Base-by-base conservation (phyloP, 345 rosid genomes). In the Salix arbutifolia region DNA sequence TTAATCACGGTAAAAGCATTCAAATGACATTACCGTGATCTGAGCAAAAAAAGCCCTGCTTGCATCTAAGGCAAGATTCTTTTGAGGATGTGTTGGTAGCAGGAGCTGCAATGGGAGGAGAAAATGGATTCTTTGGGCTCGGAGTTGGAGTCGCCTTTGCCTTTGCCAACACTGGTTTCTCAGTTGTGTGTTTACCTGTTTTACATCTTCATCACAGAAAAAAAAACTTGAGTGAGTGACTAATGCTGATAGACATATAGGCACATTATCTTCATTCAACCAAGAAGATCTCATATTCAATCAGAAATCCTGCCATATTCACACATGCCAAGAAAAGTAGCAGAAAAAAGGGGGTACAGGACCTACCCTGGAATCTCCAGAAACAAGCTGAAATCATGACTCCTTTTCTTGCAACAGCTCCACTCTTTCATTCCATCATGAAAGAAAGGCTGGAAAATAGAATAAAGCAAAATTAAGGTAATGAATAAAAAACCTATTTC, bases 341-440 rank as follows among this genome's bases (percentile, higher is more conserved):
- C 17, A 46, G 50, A 46, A 46, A 12, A 46, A 46, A 0, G 1
- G 4, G 6, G 16, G 13, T 2, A 28, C 46, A 67, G 46, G 18
- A 33, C 83, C 70, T 84, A 94, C 99, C 99, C 98, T 3, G 96
- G 98, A 75, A 96, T 92, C 84, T 86, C 97, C 75, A 93, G 75
- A 81, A 93, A 93, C 72, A 91, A 83, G 72, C 83, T 87, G 76
- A 96, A 96, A 87, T 96, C 97, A 79, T 96, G 97, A 76, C 98
- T 96, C 86, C 89, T 86, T 81, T 91, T 91, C 86, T 93, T 96
- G 90, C 97, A 96, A 86, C 99, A 96, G 75, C 99, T 92, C 99
- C 99, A 93, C 76, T 93, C 98, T 87, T 91, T 96, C 90, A 86
- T 93, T 78, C 98, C 99, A 71, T 96, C 98, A 64, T 90, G 97